Percentiles rank a stretch among this genome's conserved stretches.
These are phyloP conservation scores for Hirsutella rhossiliensis DNA, from an alignment of 2,329 filamentous ascomycete genomes.

Conservation along the genomic window DNA sequence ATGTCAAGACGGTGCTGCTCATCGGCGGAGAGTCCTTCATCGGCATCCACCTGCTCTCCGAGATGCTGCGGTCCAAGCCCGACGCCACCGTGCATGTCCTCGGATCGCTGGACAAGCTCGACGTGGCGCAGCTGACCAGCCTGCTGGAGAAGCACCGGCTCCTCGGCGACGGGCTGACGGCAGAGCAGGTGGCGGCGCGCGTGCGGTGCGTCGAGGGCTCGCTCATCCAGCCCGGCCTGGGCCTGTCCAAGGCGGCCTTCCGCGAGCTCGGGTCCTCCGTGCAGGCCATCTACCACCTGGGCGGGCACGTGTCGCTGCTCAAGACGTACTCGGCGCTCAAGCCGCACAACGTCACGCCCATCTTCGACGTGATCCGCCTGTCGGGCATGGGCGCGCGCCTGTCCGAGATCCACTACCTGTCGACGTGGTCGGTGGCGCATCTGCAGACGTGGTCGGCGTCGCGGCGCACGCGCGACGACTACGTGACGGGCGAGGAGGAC, in stretches of 20 bases:
- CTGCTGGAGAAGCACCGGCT: slow-evolving; percentile 11
- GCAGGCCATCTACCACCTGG: slow-evolving; percentile 13
- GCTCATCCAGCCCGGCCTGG: slow-evolving; percentile 10
- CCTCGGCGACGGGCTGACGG: slow-evolving; percentile 5
- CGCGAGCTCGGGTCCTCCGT: slow-evolving; percentile 10
- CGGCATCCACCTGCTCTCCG: slow-evolving; percentile 9
- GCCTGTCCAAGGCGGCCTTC: slow-evolving; percentile 11
- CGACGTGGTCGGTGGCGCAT: slow-evolving; percentile 14
- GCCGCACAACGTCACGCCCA: slow-evolving; percentile 10
- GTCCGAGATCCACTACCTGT: slow-evolving; percentile 13
- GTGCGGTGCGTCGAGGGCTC: slow-evolving; percentile 9
- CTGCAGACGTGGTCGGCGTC: slow-evolving; percentile 12
- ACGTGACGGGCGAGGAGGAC: slow-evolving; percentile 9
- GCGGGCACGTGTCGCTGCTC: slow-evolving; percentile 13
- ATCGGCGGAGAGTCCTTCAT: slow-evolving; percentile 11
- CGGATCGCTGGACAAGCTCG: slow-evolving; percentile 8
- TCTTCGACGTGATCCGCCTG: slow-evolving; percentile 13
- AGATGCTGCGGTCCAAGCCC: slow-evolving; percentile 8
- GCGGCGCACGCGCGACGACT: slow-evolving; percentile 6
- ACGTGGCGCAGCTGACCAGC: slow-evolving; percentile 3
- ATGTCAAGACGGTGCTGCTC: slow-evolving; percentile 5
- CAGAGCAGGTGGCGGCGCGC: slow-evolving; percentile 4
- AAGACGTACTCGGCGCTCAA: slow-evolving; percentile 12
- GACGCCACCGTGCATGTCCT: slow-evolving; percentile 7
- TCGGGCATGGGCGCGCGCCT: slow-evolving; percentile 8